Percentiles rank a stretch among this genome's conserved stretches.
These are phyloP conservation scores for Mercurialis annua DNA, from an alignment of 345 rosid species.

Conservation along the genomic window DNA sequence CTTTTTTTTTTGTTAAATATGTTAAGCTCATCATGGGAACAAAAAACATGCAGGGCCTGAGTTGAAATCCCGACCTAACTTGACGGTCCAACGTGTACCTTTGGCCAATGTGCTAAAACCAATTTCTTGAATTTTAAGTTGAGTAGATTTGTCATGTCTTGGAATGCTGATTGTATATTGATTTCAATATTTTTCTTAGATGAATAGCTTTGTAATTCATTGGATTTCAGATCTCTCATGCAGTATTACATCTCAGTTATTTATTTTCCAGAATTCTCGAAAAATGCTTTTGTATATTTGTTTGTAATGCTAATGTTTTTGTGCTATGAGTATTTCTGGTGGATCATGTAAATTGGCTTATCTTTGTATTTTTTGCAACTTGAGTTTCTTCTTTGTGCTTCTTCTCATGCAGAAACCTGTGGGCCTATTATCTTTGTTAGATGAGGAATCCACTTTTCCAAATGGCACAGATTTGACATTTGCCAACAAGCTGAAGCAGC, in stretches of 20 bases:
- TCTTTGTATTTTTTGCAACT: background rate
- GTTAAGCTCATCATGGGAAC: too few species aligned
- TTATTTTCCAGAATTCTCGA: background rate
- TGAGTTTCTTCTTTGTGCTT: background rate
- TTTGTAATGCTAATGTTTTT: too few species aligned
- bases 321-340: background rate
- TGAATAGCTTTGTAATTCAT: background rate
- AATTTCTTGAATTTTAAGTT: background rate
- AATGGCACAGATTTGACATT: constrained; percentile 93
- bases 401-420: constrained; percentile 75
- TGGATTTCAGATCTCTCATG: background rate
- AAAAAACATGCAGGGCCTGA: too few species aligned
- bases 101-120: too few species aligned
- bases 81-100: too few species aligned
- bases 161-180: background rate
- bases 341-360: background rate
- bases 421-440: constrained; percentile 84
- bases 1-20: too few species aligned
- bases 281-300: background rate
- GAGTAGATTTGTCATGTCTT: background rate
- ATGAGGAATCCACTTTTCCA: constrained; percentile 97
- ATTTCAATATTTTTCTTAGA: background rate
- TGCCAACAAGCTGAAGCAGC: constrained; percentile 93
- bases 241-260: background rate
- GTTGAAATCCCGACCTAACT: too few species aligned